Base-by-base conservation (phyloP, 208 protist genomes). In the Crithidia bombi region DNA sequence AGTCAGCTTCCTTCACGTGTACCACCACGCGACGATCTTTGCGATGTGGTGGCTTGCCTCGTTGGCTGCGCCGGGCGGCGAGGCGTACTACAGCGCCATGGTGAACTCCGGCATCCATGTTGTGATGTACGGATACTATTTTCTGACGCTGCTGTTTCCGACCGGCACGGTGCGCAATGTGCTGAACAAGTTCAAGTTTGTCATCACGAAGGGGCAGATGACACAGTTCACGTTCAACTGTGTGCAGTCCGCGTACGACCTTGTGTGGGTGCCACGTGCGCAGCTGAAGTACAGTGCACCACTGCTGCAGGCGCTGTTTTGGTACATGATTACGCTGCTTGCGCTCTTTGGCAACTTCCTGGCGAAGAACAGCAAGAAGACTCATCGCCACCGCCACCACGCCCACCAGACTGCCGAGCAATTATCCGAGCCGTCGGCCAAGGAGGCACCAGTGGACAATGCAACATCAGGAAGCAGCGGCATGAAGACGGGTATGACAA, bases 71-170 rank as follows among this genome's bases (percentile, higher is more conserved):
- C 83, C 86, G 17, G 82, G 72, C n/a, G 89, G 89, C 15, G 89
- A 94, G 73, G 81, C 82, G 38, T 94, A 92, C 76, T 92, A 86
- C 81, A 87, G 82, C 65, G 84, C 89, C 33, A 87, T 90, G 78
- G 79, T 91, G 30, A 94, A 94, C 82, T 87, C 82, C 14, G 71
- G 70, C 30, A 65, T 94, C n/a, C 89, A 92, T 63, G 85, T 94
- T 19, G 65, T 91, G 55, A 94, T 94, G 89, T 94, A 92, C 75
- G 78, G 79, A 41, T 92, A 94, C 82, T 92, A 94, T 73, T 91
- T 94, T 47, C 54, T 87, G 21, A 91, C 87, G 5, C 65, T 87
- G 19, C 44, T 90, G 0, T 92, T 92, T 54, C 73, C 77, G 14
- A 69, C 71, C 2, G 87, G 87, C 26, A 28, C 43, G 21, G 55